Conservation (phyloP, 352 stramenopile species). For the Globisporangium irregulare region DNA sequence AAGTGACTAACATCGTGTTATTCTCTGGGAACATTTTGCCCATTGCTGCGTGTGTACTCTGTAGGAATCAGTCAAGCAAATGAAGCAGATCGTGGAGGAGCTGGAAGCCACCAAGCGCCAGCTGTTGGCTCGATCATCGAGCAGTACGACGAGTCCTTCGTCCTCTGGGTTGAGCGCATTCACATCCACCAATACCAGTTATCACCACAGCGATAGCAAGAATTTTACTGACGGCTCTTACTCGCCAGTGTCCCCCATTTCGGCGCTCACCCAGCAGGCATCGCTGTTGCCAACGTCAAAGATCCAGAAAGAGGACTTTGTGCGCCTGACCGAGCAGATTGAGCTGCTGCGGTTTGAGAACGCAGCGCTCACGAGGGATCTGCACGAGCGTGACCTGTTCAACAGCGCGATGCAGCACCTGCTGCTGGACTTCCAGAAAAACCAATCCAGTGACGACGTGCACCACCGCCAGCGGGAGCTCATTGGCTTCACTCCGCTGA, state of each 20-base stretch:
- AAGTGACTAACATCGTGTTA: neutral
- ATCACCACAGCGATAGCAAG: neutral
- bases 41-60: neutral
- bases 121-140: conserved; percentile 22
- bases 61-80: conserved; percentile 50
- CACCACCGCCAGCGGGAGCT: conserved; percentile 14
- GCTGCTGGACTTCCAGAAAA: conserved; percentile 36
- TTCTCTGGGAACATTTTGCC: neutral
- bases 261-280: neutral
- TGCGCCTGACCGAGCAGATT: conserved; percentile 40
- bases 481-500: conserved; percentile 37
- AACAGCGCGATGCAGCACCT: conserved; percentile 55
- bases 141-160: neutral
- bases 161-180: neutral
- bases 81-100: conserved; percentile 38
- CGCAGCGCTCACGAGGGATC: conserved; percentile 30
- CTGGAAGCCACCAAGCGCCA: conserved; percentile 45
- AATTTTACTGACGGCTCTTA: neutral
- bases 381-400: conserved; percentile 47
- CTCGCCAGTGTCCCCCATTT: neutral
- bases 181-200: neutral
- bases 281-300: neutral
- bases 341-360: conserved; percentile 46
- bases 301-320: conserved; percentile 32
- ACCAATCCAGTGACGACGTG: conserved; percentile 16